Evolutionary conservation across 352 stramenopile genomes (phyloP).

Genomic region (Pythium sukuiense): DNA sequence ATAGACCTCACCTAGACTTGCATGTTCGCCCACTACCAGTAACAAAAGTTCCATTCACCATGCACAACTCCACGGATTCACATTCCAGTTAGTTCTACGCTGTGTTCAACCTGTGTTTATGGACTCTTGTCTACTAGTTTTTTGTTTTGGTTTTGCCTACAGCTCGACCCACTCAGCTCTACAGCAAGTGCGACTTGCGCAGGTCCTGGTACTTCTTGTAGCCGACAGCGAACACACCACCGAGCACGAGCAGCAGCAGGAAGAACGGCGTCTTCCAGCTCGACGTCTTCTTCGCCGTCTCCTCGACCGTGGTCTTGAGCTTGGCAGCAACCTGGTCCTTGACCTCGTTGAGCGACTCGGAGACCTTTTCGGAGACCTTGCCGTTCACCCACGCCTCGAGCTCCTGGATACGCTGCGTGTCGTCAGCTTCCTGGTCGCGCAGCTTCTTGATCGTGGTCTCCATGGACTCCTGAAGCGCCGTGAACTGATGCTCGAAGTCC

Average conservation of each 20-base stretch:
- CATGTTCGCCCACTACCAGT: neutral
- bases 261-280: constrained; percentile 87
- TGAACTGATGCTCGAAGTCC: constrained; percentile 86
- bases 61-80: neutral
- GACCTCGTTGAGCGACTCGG: constrained; percentile 56
- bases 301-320: constrained; percentile 67
- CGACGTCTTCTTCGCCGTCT: constrained; percentile 65
- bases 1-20: constrained; percentile 1
- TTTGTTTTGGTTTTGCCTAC: neutral
- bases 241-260: constrained; percentile 69
- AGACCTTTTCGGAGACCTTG: constrained; percentile 56
- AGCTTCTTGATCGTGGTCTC: constrained; percentile 84
- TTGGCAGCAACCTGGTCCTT: constrained; percentile 68
- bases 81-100: neutral
- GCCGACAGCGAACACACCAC: constrained; percentile 46
- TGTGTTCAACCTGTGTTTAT: constrained; percentile 2
- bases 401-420: constrained; percentile 67
- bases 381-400: constrained; percentile 70
- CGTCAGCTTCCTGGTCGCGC: constrained; percentile 62
- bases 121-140: constrained; percentile 1
- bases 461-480: constrained; percentile 79
- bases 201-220: constrained; percentile 91
- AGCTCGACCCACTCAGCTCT: constrained; percentile 16
- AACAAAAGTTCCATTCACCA: neutral
- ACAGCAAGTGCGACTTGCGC: constrained; percentile 86